These are phyloP conservation scores for Fusarium vanettenii DNA, from an alignment of 2,329 filamentous ascomycete genomes.

Conservation along the genomic window DNA sequence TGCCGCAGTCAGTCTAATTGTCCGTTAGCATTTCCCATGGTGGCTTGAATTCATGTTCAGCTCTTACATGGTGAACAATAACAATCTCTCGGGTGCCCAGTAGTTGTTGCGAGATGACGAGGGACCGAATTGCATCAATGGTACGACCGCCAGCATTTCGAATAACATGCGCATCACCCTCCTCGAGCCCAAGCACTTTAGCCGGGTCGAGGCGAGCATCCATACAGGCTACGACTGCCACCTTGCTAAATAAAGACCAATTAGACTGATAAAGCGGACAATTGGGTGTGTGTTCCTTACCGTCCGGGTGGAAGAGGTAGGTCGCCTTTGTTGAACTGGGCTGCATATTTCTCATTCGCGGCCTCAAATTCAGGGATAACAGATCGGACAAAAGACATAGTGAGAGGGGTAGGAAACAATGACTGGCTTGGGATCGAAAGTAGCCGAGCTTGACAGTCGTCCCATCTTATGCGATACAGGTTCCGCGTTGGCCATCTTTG, in stretches of 20 bases:
- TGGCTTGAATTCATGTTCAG: accelerated
- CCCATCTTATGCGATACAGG: neutral
- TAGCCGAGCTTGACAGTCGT: neutral
- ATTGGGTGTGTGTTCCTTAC: neutral
- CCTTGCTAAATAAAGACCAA: neutral
- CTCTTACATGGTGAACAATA: neutral
- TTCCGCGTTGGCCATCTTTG: neutral
- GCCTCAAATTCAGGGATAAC: neutral
- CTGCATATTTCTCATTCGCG: neutral
- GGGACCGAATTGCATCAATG: neutral
- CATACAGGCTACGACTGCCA: neutral
- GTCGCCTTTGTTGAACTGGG: neutral
- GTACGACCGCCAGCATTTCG: neutral
- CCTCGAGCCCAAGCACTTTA: neutral
- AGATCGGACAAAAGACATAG: neutral
- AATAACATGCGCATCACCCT: neutral
- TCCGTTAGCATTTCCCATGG: neutral
- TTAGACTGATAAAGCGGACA: neutral
- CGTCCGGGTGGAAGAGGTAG: neutral
- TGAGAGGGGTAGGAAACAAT: neutral
- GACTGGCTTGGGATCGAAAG: neutral
- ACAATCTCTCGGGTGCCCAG: neutral
- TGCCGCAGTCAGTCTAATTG: neutral
- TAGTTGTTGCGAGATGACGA: neutral
- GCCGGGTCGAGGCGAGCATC: neutral